These are phyloP conservation scores for Claviceps monticola DNA, from an alignment of 2,329 filamentous ascomycete species.

Conservation along the genomic window DNA sequence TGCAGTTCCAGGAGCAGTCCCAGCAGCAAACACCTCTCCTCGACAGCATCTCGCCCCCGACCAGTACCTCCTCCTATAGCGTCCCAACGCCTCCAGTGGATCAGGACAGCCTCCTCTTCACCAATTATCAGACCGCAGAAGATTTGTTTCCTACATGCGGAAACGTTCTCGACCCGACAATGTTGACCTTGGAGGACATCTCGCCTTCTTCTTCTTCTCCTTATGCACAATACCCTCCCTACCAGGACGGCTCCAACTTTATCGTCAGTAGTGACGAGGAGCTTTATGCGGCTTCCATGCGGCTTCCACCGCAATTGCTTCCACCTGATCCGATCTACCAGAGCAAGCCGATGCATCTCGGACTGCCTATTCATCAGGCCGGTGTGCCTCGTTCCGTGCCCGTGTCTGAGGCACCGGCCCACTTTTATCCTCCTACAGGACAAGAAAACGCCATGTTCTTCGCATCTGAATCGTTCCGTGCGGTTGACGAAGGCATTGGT, in stretches of 20 bases:
- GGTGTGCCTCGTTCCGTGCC: constrained; percentile 14
- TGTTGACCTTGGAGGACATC: constrained; percentile 23
- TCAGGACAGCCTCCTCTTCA: constrained; percentile 25
- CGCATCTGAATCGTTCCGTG: constrained; percentile 47
- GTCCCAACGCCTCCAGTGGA: constrained; percentile 46
- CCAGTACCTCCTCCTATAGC: constrained; percentile 33
- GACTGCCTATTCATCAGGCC: constrained; percentile 22
- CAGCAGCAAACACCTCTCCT: constrained; percentile 43
- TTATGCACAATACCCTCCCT: constrained; percentile 43
- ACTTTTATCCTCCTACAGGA: constrained; percentile 56
- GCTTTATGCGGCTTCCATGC: constrained; percentile 44
- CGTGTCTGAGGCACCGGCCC: constrained; percentile 21
- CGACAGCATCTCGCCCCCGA: constrained; percentile 48
- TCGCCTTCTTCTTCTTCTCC: constrained; percentile 23
- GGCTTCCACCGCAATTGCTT: constrained; percentile 37
- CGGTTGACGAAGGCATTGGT: constrained; percentile 53
- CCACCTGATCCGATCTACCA: constrained; percentile 24
- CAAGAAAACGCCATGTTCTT: constrained; percentile 56
- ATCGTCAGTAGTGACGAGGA: constrained; percentile 46
- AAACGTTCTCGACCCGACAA: constrained; percentile 26
- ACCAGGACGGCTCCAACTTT: constrained; percentile 48
- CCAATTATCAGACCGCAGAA: constrained; percentile 31
- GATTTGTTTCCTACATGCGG: constrained; percentile 28
- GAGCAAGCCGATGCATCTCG: constrained; percentile 29
- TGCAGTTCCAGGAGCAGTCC: neutral